Conservation (phyloP, 2,329 filamentous ascomycete genomes). For the Penicillium olsonii region DNA sequence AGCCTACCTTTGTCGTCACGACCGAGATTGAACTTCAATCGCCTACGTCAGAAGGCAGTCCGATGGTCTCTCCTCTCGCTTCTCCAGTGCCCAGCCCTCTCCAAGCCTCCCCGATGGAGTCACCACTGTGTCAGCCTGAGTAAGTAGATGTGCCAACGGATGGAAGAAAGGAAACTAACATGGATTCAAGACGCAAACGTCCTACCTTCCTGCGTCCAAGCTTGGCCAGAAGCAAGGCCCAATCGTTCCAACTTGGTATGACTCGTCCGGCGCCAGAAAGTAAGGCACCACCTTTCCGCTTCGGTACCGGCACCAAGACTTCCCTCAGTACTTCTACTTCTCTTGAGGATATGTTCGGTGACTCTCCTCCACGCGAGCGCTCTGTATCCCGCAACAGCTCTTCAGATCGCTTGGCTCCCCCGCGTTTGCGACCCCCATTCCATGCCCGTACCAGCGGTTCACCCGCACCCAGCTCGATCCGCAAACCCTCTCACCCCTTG, state of each 20-base stretch:
- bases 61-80: conserved; percentile 43
- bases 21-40: conserved; percentile 68
- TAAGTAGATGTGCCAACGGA: conserved; percentile 28
- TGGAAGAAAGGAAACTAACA: conserved; percentile 20
- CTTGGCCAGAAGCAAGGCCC: conserved; percentile 72
- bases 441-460: conserved; percentile 69
- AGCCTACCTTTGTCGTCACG: conserved; percentile 65
- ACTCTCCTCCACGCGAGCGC: conserved; percentile 74
- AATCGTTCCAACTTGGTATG: conserved; percentile 67
- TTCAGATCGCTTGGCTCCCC: conserved; percentile 56
- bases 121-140: conserved; percentile 34
- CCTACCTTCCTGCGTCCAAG: conserved; percentile 72
- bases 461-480: conserved; percentile 68
- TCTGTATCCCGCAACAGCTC: conserved; percentile 63
- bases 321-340: conserved; percentile 64
- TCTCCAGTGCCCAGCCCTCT: conserved; percentile 42
- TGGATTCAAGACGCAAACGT: conserved; percentile 61
- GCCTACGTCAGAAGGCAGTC: conserved; percentile 64
- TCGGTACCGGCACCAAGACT: conserved; percentile 61
- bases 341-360: conserved; percentile 76
- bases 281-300: conserved; percentile 73
- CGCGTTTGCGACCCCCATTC: conserved; percentile 67
- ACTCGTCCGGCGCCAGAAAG: conserved; percentile 63
- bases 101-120: conserved; percentile 41
- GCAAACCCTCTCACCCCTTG: conserved; percentile 72